Conservation (phyloP, 2,329 filamentous ascomycete genomes). For the Botryosphaeria dothidea region DNA sequence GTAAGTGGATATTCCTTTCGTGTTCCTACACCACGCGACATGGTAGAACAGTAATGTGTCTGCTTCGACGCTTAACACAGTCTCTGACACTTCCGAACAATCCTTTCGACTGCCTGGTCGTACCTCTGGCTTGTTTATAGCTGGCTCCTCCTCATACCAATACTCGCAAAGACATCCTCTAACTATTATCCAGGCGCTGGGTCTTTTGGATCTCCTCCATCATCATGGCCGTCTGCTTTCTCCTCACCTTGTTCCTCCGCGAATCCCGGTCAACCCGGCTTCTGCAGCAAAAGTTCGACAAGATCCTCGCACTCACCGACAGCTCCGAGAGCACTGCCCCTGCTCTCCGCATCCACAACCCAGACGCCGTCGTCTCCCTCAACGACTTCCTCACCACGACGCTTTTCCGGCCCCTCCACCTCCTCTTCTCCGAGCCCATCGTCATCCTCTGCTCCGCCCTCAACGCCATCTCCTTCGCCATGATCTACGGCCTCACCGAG, state of each 20-base stretch:
- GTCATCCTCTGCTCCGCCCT: constrained; percentile 13
- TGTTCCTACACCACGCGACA: neutral
- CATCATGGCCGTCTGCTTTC: constrained; percentile 1
- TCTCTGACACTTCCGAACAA: too few relatives aligned
- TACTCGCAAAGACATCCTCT: too few relatives aligned
- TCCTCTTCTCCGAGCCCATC: constrained; percentile 18
- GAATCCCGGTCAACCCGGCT: neutral
- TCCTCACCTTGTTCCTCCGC: constrained; percentile 1
- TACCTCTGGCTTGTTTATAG: too few relatives aligned
- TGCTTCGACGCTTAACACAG: too few relatives aligned
- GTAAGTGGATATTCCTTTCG: neutral
- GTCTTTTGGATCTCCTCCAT: constrained; percentile 10
- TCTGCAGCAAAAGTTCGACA: constrained; percentile 7
- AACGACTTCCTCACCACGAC: neutral
- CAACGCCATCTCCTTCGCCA: constrained; percentile 12
- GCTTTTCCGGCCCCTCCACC: neutral
- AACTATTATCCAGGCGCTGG: constrained; percentile 18
- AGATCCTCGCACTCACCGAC: neutral
- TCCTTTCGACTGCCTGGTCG: too few relatives aligned
- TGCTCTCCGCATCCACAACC: constrained; percentile 10
- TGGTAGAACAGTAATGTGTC: neutral
- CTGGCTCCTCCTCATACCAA: too few relatives aligned
- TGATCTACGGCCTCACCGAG: constrained; percentile 19
- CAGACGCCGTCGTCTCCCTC: constrained; percentile 16
- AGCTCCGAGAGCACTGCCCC: neutral